Conservation (phyloP, 176 grass and related monocot species). For the Zea luxurians region DNA sequence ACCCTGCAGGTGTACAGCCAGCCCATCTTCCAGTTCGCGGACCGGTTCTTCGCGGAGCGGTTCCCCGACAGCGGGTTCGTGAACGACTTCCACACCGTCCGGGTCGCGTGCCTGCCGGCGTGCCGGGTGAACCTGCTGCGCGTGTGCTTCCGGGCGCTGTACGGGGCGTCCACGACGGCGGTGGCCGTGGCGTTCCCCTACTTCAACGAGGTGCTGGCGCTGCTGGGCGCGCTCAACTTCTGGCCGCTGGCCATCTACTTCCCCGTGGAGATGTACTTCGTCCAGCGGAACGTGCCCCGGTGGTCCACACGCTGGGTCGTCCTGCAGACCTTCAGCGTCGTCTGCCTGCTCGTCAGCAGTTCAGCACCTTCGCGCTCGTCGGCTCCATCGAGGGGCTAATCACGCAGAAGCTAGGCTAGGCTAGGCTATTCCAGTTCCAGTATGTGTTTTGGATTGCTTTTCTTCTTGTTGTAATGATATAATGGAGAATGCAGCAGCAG, state of each 20-base stretch:
- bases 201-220: conserved; percentile 80
- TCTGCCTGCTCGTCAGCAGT: conserved; percentile 61
- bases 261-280: conserved; percentile 86
- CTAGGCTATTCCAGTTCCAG: background rate
- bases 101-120: conserved; percentile 40
- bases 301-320: conserved; percentile 60
- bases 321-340: conserved; percentile 60
- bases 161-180: conserved; percentile 61
- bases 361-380: conserved; percentile 66
- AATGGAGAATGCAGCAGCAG: too few relatives aligned
- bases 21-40: conserved; percentile 66
- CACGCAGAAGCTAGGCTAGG: conserved; percentile 54
- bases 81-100: conserved; percentile 60
- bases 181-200: conserved; percentile 64
- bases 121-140: conserved; percentile 62
- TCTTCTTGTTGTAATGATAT: too few relatives aligned
- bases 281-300: conserved; percentile 54
- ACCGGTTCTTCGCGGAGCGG: conserved; percentile 51
- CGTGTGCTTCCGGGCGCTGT: conserved; percentile 60
- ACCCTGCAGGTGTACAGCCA: conserved; percentile 65
- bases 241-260: conserved; percentile 86
- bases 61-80: conserved; percentile 58
- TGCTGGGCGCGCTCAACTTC: conserved; percentile 69
- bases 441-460: too few relatives aligned
- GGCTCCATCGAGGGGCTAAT: conserved; percentile 67